Conservation (phyloP, 179 eudicot species). For the Nepenthes alata region DNA sequence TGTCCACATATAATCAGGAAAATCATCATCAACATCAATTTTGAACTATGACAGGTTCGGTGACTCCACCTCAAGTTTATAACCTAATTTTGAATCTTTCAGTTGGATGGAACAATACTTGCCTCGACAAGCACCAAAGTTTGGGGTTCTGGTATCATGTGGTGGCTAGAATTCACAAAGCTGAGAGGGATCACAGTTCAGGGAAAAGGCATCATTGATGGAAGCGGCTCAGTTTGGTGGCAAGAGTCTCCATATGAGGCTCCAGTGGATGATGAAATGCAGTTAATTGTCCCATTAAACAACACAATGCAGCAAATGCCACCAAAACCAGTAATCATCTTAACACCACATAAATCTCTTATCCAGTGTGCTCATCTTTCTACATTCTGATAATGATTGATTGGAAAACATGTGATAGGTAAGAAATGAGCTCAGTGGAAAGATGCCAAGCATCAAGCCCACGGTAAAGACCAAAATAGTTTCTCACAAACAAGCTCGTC, state of each 20-base stretch:
- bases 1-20: too few species aligned
- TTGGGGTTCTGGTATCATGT: constrained; percentile 61
- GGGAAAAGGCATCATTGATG: constrained; percentile 73
- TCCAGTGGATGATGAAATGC: constrained; percentile 36
- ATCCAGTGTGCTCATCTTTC: too few species aligned
- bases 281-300: constrained; percentile 36
- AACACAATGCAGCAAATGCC: constrained; percentile 21
- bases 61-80: too few species aligned
- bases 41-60: too few species aligned
- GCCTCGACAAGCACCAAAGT: constrained; percentile 53
- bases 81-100: constrained; percentile 13
- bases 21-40: too few species aligned
- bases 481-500: neutral
- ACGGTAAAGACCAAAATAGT: constrained; percentile 48
- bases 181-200: constrained; percentile 57
- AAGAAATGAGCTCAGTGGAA: constrained; percentile 40
- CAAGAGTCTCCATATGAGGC: constrained; percentile 32
- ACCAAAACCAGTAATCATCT: constrained; percentile 5
- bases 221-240: constrained; percentile 92
- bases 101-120: constrained; percentile 76
- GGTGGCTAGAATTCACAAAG: constrained; percentile 83
- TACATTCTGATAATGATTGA: too few species aligned
- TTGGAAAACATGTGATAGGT: constrained; percentile 13
- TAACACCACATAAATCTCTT: too few species aligned
- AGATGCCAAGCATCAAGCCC: constrained; percentile 79